Evolutionary conservation across 768 basidiomycete genomes (phyloP), one percentile per base, ranked within the genome.

Genomic region (Tubosaeta brunneosetosa): DNA sequence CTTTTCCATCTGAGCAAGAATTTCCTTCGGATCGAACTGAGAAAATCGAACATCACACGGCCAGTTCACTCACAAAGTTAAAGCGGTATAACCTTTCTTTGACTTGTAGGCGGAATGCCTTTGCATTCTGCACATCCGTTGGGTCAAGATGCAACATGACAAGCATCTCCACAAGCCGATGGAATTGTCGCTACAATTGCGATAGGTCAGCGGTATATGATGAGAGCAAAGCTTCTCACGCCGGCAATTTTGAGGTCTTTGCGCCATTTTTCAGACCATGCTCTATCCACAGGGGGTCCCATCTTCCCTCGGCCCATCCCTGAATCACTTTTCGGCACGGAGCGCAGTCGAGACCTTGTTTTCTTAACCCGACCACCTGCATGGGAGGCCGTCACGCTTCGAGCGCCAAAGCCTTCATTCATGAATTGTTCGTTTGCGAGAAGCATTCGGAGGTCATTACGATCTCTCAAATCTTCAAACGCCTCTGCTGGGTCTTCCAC

Each of bases 401-500:
- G 71, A 11, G 60, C 59, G 4, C 82, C 82, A 61, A 86, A 86
- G 3, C 76, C 89, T 67, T 92, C 88, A 27, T 75, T 70, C 73
- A 88, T 82, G 66, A 94, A 90, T 41, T 71, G 74, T 50, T 78
- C 72, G 56, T 85, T 71, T 1, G 73, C 67, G 13, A 91, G 76
- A 17, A 98, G 75, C 79, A 88, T 88, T 56, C 78, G 73, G 17
- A 98, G 77, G 67, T 99, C 97, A 59, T 88, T 89, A 50, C 91
- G 86, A 71, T 98, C 97, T 32, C 95, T 77, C 40, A 98, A 78
- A 67, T 98, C 97, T 67, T 98, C 95, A 64, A 99, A 97, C 10
- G 91, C 90, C 71, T 99, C 97, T 0, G 93, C 93, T 1, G 97
- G 97, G 67, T 99, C 97, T 71, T 99, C 97, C 19, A 99, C 90